Conservation (phyloP, 176 grass and related monocot genomes). For the Oryza nivara region DNA sequence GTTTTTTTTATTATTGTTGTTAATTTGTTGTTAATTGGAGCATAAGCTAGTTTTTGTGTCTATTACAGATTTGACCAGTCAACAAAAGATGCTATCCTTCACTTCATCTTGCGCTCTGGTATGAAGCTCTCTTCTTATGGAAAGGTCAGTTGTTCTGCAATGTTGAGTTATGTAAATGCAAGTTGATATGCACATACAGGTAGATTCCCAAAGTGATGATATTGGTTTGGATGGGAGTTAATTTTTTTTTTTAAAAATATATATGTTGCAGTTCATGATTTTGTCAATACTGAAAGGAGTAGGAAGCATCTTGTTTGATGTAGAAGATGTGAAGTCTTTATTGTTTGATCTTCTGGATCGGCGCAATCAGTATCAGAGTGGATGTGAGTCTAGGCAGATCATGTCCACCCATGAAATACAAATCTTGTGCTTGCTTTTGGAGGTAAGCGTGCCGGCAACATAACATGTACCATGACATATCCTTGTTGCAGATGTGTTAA, state of each 20-base stretch:
- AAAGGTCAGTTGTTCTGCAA: constrained; percentile 68
- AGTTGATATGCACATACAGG: constrained; percentile 13
- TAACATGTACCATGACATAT: constrained; percentile 11
- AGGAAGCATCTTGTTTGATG: constrained; percentile 66
- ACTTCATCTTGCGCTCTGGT: constrained; percentile 70
- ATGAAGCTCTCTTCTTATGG: constrained; percentile 70
- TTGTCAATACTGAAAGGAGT: constrained; percentile 84
- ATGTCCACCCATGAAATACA: constrained; percentile 66
- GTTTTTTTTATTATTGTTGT: neutral
- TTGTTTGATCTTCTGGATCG: constrained; percentile 65
- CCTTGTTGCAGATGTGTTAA: constrained; percentile 29
- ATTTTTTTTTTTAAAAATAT: neutral
- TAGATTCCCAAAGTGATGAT: neutral
- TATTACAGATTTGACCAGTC: constrained; percentile 73
- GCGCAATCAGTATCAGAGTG: constrained; percentile 42
- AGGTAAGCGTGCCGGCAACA: constrained; percentile 51
- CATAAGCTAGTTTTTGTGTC: constrained; percentile 15
- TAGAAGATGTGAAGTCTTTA: constrained; percentile 63
- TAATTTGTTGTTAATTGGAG: neutral
- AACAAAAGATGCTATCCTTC: constrained; percentile 64
- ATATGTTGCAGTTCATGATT: constrained; percentile 67
- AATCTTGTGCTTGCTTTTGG: constrained; percentile 83
- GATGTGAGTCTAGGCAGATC: constrained; percentile 43
- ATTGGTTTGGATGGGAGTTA: neutral
- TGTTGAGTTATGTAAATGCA: constrained; percentile 18